These are phyloP conservation scores for Aureobasidium sp. DNA, from an alignment of 2,329 filamentous ascomycete genomes.

Conservation along the genomic window DNA sequence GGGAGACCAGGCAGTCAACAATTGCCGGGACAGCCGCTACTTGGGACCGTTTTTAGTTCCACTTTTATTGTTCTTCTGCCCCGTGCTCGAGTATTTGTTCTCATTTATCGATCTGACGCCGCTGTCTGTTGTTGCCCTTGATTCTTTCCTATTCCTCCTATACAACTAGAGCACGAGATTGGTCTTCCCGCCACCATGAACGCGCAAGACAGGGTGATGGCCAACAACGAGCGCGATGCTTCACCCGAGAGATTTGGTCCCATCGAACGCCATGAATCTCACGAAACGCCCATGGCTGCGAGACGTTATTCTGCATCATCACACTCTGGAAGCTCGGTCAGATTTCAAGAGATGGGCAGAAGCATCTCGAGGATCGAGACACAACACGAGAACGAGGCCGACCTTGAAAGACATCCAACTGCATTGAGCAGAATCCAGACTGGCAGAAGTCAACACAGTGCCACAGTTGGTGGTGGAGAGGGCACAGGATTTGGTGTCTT, in stretches of 20 bases:
- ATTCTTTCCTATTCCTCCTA: not conserved
- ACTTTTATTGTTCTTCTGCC: not conserved
- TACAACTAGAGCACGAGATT: not conserved
- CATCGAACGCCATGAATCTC: conserved; percentile 13
- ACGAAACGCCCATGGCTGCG: not conserved
- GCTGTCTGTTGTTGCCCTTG: not conserved
- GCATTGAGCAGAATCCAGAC: conserved; percentile 65
- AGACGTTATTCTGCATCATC: conserved; percentile 35
- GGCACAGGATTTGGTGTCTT: conserved; percentile 13
- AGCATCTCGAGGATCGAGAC: conserved; percentile 55
- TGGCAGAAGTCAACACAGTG: conserved; percentile 59
- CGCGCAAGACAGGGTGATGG: conserved; percentile 47
- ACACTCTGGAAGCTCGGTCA: conserved; percentile 45
- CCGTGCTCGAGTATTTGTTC: conserved; percentile 1
- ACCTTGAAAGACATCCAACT: conserved; percentile 59
- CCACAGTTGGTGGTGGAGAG: conserved; percentile 34
- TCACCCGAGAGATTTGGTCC: conserved; percentile 30
- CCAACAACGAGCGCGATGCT: conserved; percentile 48
- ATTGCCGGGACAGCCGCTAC: conserved; percentile 7
- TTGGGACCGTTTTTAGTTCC: not conserved
- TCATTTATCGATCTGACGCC: conserved; percentile 6
- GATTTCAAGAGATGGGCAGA: conserved; percentile 37
- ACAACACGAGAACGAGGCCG: conserved; percentile 43
- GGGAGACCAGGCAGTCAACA: not conserved
- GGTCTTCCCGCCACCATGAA: conserved; percentile 30